phyloP scores from a whole-genome alignment of 768 basidiomycete species.

The Suillus placidus region DNA sequence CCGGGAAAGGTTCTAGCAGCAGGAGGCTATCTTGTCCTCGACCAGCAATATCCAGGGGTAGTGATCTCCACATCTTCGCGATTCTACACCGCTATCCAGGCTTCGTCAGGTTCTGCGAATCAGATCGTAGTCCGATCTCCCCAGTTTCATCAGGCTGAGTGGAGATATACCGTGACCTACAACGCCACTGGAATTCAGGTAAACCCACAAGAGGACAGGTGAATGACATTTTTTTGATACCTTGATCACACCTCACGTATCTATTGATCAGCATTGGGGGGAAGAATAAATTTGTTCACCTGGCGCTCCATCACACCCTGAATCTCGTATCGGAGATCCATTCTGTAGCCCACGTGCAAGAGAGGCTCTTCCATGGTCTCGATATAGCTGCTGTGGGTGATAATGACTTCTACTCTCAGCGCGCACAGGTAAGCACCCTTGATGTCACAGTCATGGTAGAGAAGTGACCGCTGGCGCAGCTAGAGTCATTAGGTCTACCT shows the following conservation, averaged over 20 bases:
- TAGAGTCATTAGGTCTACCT: conserved; percentile 62
- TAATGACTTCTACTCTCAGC: conserved; percentile 98
- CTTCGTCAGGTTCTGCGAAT: conserved; percentile 30
- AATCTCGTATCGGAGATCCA: conserved; percentile 64
- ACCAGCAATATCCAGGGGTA: conserved; percentile 80
- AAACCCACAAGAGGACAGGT: conserved; percentile 26
- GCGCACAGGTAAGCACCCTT: conserved; percentile 64
- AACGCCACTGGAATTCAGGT: conserved; percentile 34
- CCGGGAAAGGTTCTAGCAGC: conserved; percentile 96
- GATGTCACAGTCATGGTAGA: background rate
- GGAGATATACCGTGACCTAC: conserved; percentile 63
- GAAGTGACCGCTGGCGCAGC: conserved; percentile 42
- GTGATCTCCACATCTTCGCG: conserved; percentile 93
- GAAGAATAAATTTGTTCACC: conserved; percentile 91
- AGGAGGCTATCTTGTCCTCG: conserved; percentile 96
- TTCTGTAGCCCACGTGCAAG: conserved; percentile 43
- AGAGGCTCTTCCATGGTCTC: conserved; percentile 54
- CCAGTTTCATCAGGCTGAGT: conserved; percentile 82
- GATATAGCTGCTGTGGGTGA: conserved; percentile 86
- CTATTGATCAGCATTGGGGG: conserved; percentile 38
- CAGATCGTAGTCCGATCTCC: conserved; percentile 82
- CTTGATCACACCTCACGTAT: conserved; percentile 10
- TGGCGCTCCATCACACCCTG: conserved; percentile 81
- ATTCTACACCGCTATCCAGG: conserved; percentile 81
- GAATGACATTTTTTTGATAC: background rate